These are phyloP conservation scores for Pestalotiopsis sp. DNA, from an alignment of 2,329 filamentous ascomycete species.

Conservation along the genomic window DNA sequence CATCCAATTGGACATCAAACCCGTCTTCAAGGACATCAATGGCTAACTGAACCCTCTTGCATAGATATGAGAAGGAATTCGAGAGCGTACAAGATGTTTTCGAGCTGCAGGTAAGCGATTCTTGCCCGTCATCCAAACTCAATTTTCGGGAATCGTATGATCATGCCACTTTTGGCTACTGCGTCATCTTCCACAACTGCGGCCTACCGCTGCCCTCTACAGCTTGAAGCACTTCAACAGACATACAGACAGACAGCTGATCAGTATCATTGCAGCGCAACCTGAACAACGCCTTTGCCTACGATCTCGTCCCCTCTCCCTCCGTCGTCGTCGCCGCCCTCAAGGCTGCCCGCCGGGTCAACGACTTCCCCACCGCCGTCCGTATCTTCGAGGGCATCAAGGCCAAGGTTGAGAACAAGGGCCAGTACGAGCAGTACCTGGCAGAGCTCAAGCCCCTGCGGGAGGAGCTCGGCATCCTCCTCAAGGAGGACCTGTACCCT, in stretches of 20 bases:
- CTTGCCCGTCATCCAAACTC: conserved; percentile 6
- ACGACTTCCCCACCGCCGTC: conserved; percentile 97
- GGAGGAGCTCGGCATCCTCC: conserved; percentile 87
- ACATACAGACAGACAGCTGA: conserved; percentile 1
- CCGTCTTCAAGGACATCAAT: conserved; percentile 22
- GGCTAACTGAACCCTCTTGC: conserved; percentile 36
- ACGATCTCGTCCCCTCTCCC: conserved; percentile 97
- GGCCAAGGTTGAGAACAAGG: conserved; percentile 98
- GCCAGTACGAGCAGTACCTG: conserved; percentile 96
- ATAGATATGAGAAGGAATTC: conserved; percentile 99
- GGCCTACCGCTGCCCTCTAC: neutral
- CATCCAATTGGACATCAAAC: conserved; percentile 23
- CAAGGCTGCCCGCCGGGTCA: conserved; percentile 91
- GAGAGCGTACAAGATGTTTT: conserved; percentile 97
- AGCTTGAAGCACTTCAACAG: neutral
- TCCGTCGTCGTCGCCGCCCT: conserved; percentile 89
- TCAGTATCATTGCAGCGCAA: conserved; percentile 37
- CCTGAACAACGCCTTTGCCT: conserved; percentile 98
- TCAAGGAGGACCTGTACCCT: conserved; percentile 94
- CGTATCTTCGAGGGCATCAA: conserved; percentile 99
- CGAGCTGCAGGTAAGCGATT: conserved; percentile 86
- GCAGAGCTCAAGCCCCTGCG: conserved; percentile 89
- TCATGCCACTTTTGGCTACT: conserved; percentile 2
- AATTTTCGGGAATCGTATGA: conserved; percentile 13
- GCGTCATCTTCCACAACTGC: conserved; percentile 10